Conservation (phyloP, 78 protist species). For the Dictyostelium brefeldianum region DNA sequence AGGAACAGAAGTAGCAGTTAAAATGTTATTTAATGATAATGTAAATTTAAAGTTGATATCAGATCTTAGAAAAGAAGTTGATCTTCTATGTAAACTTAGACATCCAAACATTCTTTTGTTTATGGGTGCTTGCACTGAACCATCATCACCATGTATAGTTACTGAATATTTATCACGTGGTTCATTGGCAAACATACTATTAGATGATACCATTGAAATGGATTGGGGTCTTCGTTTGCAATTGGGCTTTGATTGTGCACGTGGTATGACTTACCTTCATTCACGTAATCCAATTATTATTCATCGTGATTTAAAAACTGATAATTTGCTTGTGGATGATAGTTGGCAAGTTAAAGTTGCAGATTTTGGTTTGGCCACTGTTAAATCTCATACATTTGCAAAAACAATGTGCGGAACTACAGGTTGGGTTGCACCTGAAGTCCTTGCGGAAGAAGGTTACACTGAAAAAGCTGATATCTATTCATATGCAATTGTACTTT, state of each 20-base stretch:
- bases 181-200: constrained; percentile 53
- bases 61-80: constrained; percentile 75
- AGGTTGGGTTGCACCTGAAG: constrained; percentile 82
- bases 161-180: constrained; percentile 80
- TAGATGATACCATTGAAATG: constrained; percentile 56
- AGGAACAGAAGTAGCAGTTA: constrained; percentile 79
- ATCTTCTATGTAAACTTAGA: constrained; percentile 60
- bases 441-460: constrained; percentile 61
- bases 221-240: constrained; percentile 78
- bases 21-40: constrained; percentile 72
- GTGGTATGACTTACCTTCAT: constrained; percentile 92
- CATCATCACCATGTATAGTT: constrained; percentile 78
- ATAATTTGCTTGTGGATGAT: constrained; percentile 82
- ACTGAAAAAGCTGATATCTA: constrained; percentile 82
- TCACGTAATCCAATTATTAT: constrained; percentile 84
- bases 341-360: constrained; percentile 79
- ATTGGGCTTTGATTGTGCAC: constrained; percentile 78
- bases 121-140: constrained; percentile 89
- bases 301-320: constrained; percentile 90
- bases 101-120: constrained; percentile 84
- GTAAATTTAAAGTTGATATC: constrained; percentile 37
- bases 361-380: constrained; percentile 89
- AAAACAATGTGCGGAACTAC: constrained; percentile 84
- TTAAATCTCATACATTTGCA: constrained; percentile 55
- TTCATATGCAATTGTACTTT: constrained; percentile 63